Conservation (phyloP, 1,139 yeast species). For the Candida tetrigidarum region DNA sequence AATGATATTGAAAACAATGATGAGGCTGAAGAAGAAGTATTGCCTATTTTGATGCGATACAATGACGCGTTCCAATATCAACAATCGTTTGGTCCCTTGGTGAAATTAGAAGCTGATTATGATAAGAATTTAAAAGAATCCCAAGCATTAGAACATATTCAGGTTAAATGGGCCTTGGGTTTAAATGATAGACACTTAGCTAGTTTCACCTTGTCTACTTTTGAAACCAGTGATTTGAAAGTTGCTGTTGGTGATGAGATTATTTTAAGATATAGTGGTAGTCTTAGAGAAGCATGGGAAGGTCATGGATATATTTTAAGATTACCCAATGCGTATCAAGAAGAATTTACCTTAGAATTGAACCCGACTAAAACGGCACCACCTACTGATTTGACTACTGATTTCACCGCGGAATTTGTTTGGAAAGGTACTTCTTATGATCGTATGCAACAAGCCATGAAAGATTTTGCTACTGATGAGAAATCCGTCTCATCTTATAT, state of each 20-base stretch:
- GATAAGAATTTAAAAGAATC: conserved; percentile 79
- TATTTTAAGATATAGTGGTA: conserved; percentile 61
- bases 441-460: conserved; percentile 83
- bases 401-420: conserved; percentile 84
- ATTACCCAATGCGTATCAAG: conserved; percentile 70
- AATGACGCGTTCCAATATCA: conserved; percentile 88
- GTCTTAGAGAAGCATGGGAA: conserved; percentile 62
- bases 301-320: conserved; percentile 73
- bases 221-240: conserved; percentile 67
- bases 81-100: conserved; percentile 81
- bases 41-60: conserved; percentile 77
- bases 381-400: conserved; percentile 66
- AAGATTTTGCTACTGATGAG: conserved; percentile 69
- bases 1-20: conserved; percentile 53
- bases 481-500: conserved; percentile 77
- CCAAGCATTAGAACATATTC: conserved; percentile 74
- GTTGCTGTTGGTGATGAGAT: conserved; percentile 91
- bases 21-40: conserved; percentile 57
- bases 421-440: conserved; percentile 89
- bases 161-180: conserved; percentile 76
- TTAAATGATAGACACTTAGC: conserved; percentile 69
- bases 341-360: conserved; percentile 76
- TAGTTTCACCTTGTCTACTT: conserved; percentile 68
- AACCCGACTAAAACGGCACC: conserved; percentile 47
- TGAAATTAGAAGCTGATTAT: conserved; percentile 79